Conservation (phyloP, 2,329 filamentous ascomycete species). For the Laburnicola sp. region DNA sequence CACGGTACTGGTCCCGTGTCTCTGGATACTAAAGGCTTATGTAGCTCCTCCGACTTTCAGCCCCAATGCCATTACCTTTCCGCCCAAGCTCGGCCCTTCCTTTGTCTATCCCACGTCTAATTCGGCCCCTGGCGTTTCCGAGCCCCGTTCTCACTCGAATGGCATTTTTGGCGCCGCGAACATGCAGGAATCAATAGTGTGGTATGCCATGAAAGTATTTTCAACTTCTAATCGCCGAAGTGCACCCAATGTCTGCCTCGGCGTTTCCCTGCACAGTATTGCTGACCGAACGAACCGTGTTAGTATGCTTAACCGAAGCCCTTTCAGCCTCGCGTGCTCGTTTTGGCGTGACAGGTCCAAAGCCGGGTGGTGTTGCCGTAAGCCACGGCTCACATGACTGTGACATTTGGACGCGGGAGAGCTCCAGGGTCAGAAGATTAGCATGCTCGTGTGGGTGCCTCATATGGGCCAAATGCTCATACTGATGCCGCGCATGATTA, state of each 20-base stretch:
- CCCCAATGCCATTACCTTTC: not conserved
- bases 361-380: not conserved
- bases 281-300: not conserved
- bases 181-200: not conserved
- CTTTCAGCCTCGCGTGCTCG: constrained; percentile 1
- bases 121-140: not conserved
- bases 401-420: not conserved
- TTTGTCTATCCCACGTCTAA: constrained; percentile 4
- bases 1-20: constrained; percentile 1
- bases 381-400: not conserved
- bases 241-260: not conserved
- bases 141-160: not conserved
- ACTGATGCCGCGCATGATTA: no score
- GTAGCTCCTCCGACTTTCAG: not conserved
- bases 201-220: not conserved
- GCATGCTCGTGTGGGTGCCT: no score
- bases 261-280: not conserved
- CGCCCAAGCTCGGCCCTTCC: constrained; percentile 4
- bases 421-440: not conserved
- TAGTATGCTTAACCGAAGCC: constrained; percentile 1
- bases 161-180: no score
- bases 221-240: not conserved
- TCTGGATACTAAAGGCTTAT: not conserved
- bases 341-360: not conserved
- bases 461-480: no score